These are phyloP conservation scores for Adansonia digitata DNA, from an alignment of 345 rosid genomes.

Conservation along the genomic window DNA sequence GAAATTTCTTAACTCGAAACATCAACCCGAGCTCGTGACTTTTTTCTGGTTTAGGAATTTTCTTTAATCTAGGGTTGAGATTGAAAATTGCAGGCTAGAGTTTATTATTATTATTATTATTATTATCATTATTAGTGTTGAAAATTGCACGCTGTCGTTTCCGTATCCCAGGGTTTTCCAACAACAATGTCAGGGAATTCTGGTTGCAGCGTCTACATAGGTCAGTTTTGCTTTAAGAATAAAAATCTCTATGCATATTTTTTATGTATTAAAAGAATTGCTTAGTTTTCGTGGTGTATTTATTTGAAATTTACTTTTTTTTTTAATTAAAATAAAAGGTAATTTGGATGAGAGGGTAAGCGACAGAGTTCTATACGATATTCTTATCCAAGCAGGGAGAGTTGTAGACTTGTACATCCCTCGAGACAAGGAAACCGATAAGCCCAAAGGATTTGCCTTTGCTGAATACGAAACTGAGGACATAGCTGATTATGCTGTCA, in stretches of 20 bases:
- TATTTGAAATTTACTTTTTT: neutral
- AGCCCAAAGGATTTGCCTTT: constrained; percentile 83
- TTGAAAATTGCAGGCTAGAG: neutral
- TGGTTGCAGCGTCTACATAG: constrained; percentile 54
- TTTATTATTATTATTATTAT: neutral
- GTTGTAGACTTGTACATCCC: constrained; percentile 78
- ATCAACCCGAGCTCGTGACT: too few species aligned
- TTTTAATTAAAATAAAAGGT: constrained; percentile 29
- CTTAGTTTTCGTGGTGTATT: neutral
- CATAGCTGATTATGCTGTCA: constrained; percentile 86
- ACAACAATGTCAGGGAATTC: constrained; percentile 45
- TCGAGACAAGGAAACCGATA: constrained; percentile 77
- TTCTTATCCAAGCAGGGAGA: constrained; percentile 81
- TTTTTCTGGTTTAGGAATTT: too few species aligned
- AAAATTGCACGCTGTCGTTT: neutral
- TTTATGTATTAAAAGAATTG: neutral
- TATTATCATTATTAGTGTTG: neutral
- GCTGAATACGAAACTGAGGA: constrained; percentile 82
- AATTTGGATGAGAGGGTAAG: constrained; percentile 84
- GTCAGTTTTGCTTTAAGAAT: constrained; percentile 20
- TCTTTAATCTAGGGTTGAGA: too few species aligned
- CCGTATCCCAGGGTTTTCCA: neutral
- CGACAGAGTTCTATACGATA: constrained; percentile 82
- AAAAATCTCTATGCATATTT: neutral
- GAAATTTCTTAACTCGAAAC: too few species aligned